These are phyloP conservation scores for Rhexocercosporidium sp. DNA, from an alignment of 2,329 filamentous ascomycete species.

Conservation along the genomic window DNA sequence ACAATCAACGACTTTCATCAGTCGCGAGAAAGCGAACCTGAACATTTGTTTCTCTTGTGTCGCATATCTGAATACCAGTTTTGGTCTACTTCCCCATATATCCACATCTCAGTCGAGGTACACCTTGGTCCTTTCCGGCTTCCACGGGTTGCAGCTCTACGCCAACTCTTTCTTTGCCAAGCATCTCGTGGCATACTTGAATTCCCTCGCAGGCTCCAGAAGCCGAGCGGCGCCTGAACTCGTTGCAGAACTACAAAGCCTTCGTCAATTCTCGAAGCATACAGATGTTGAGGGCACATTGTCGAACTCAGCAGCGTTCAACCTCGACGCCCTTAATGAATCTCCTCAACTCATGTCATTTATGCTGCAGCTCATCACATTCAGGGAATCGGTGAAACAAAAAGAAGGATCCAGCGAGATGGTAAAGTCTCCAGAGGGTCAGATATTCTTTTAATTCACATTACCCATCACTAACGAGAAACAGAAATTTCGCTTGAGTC, in stretches of 20 bases:
- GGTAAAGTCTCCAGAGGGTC: neutral
- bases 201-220: neutral
- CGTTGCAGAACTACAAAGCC: neutral
- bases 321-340: neutral
- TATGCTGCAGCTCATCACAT: neutral
- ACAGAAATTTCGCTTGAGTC: neutral
- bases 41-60: neutral
- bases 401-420: neutral
- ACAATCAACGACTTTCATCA: neutral
- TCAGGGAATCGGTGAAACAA: neutral
- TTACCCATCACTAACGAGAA: neutral
- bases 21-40: neutral
- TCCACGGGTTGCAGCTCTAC: neutral
- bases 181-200: neutral
- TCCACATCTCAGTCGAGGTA: neutral
- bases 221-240: neutral
- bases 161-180: neutral
- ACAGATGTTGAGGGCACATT: neutral
- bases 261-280: neutral
- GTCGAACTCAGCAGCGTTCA: neutral
- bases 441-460: neutral
- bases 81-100: neutral
- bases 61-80: neutral
- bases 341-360: neutral
- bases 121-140: neutral